phyloP scores from a whole-genome alignment of 139 green algal genomes.

The Tetratostichococcus sp. region DNA sequence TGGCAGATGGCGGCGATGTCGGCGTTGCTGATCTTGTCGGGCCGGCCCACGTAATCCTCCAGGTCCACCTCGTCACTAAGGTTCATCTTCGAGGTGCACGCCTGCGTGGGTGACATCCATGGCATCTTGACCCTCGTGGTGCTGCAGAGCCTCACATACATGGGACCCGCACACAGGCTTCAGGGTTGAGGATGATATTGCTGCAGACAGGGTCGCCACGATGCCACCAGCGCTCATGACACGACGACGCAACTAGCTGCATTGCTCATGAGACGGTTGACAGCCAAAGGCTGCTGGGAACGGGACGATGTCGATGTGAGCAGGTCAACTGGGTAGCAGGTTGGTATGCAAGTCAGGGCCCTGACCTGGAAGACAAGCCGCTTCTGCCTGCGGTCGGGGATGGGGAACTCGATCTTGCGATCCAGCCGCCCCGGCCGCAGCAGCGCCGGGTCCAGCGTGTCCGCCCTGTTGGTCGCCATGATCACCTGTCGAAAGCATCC shows the following conservation, averaged over 20 bases:
- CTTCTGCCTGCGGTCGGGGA: constrained; percentile 96
- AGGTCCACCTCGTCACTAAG: constrained; percentile 97
- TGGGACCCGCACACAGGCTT: too few relatives aligned
- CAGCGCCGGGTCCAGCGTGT: constrained; percentile 97
- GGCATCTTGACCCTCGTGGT: too few relatives aligned
- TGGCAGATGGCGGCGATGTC: constrained; percentile 92
- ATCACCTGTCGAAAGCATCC: constrained; percentile 70
- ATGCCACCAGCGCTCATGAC: too few relatives aligned
- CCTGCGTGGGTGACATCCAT: constrained; percentile 44
- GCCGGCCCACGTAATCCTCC: constrained; percentile 95
- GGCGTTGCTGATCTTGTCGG: constrained; percentile 97
- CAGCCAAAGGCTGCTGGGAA: too few relatives aligned
- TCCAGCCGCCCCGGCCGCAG: constrained; percentile 94
- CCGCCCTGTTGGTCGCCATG: constrained; percentile 98
- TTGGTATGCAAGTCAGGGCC: too few relatives aligned
- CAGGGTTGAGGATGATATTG: too few relatives aligned
- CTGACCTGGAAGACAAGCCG: constrained; percentile 98
- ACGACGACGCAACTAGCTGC: too few relatives aligned
- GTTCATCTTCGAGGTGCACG: constrained; percentile 98
- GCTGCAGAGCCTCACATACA: too few relatives aligned
- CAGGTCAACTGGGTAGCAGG: too few relatives aligned
- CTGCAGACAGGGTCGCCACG: too few relatives aligned
- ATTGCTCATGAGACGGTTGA: too few relatives aligned
- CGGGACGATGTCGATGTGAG: too few relatives aligned
- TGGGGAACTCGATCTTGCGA: constrained; percentile 99